Percentiles rank a stretch among this genome's conserved stretches.
These are phyloP conservation scores for Zygoascus meyerae DNA, from an alignment of 1,139 yeast genomes.

Conservation along the genomic window DNA sequence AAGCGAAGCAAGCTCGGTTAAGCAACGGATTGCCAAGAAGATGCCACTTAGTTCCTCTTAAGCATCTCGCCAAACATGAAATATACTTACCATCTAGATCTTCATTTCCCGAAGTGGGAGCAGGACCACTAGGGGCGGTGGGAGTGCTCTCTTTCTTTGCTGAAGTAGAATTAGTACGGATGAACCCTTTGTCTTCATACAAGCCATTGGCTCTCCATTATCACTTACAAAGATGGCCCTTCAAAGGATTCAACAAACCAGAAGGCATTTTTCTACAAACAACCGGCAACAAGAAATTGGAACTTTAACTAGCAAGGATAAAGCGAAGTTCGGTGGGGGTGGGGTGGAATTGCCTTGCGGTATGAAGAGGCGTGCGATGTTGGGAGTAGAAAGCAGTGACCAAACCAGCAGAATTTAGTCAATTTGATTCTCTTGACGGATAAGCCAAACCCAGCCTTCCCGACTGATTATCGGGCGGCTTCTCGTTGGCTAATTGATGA, in stretches of 20 bases:
- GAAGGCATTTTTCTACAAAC: slow-evolving; percentile 9
- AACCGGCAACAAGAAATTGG: no score
- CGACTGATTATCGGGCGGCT: no score
- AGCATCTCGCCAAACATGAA: no score
- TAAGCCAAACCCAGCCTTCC: no score
- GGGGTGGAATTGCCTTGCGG: neutral
- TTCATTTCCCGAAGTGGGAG: slow-evolving; percentile 1
- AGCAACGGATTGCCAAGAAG: no score
- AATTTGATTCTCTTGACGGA: no score
- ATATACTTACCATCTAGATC: slow-evolving; percentile 10
- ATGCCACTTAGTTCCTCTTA: no score
- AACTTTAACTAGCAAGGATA: no score
- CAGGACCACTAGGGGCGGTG: neutral
- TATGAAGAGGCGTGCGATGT: slow-evolving; percentile 1
- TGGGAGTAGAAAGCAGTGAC: neutral
- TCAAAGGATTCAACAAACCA: slow-evolving; percentile 10
- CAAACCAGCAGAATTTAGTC: no score
- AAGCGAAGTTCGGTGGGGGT: neutral
- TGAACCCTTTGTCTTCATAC: neutral
- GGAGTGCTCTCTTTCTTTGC: slow-evolving; percentile 1
- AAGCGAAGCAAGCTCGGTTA: no score
- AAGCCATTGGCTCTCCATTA: neutral
- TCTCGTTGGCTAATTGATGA: no score
- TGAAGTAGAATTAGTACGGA: neutral
- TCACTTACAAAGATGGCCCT: slow-evolving; percentile 11